phyloP scores from a whole-genome alignment of 768 basidiomycete species.

The Mycena indigotica region DNA sequence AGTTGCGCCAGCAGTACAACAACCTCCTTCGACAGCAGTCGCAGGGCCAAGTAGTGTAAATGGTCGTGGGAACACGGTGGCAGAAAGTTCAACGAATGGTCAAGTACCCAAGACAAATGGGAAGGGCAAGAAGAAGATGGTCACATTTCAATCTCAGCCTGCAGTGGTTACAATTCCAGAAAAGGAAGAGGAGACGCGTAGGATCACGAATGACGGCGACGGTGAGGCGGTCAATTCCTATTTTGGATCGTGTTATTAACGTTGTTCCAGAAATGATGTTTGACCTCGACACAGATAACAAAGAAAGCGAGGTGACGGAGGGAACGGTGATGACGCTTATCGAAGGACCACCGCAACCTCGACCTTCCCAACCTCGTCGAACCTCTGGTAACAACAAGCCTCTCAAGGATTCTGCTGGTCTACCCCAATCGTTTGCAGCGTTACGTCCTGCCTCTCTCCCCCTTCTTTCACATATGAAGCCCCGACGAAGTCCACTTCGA shows the following conservation, averaged over 20 bases:
- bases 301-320: slow-evolving; percentile 32
- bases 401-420: slow-evolving; percentile 38
- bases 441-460: slow-evolving; percentile 75
- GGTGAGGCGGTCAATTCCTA: slow-evolving; percentile 39
- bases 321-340: slow-evolving; percentile 42
- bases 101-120: slow-evolving; percentile 27
- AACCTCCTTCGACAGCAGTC: slow-evolving; percentile 10
- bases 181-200: slow-evolving; percentile 33
- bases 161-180: slow-evolving; percentile 49
- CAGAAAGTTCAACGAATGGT: slow-evolving; percentile 5
- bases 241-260: slow-evolving; percentile 9
- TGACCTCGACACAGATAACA: slow-evolving; percentile 60
- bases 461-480: slow-evolving; percentile 58
- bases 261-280: slow-evolving; percentile 62
- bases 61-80: slow-evolving; percentile 4
- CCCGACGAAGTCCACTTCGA: slow-evolving; percentile 35
- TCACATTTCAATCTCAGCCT: slow-evolving; percentile 68
- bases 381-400: slow-evolving; percentile 1
- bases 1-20: slow-evolving; percentile 25
- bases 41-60: slow-evolving; percentile 23
- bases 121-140: slow-evolving; percentile 66
- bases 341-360: slow-evolving; percentile 41
- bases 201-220: slow-evolving; percentile 38
- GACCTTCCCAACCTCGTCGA: slow-evolving; percentile 32
- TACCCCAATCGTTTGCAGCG: slow-evolving; percentile 59